These are phyloP conservation scores for Cladosporium austrohemisphaericum DNA, from an alignment of 2,329 filamentous ascomycete genomes.

Conservation along the genomic window DNA sequence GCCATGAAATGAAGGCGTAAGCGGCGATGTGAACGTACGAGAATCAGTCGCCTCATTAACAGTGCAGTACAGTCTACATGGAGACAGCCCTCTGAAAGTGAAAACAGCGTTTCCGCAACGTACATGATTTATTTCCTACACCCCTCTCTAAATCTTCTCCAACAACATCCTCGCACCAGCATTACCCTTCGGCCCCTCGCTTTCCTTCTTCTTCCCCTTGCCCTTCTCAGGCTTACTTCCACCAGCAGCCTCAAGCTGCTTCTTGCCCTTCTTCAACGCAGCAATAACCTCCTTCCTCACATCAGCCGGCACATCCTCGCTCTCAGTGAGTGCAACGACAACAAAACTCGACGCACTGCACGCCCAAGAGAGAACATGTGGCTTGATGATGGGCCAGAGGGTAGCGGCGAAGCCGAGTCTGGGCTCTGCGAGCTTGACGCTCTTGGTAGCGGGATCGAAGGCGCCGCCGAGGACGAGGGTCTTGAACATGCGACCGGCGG, in stretches of 20 bases:
- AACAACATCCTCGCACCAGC: constrained; percentile 47
- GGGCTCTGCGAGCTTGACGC: constrained; percentile 66
- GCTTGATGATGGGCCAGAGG: constrained; percentile 77
- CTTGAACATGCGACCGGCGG: constrained; percentile 81
- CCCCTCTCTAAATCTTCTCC: constrained; percentile 35
- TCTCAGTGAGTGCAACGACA: constrained; percentile 75
- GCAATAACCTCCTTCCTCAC: constrained; percentile 64
- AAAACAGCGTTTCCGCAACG: too few relatives aligned
- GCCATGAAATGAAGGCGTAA: too few relatives aligned
- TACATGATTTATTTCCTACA: too few relatives aligned
- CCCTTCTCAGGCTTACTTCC: constrained; percentile 39
- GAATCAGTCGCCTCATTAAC: too few relatives aligned
- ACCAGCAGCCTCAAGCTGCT: constrained; percentile 65
- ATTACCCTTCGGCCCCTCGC: constrained; percentile 36
- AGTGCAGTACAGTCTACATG: too few relatives aligned
- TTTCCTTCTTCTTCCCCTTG: constrained; percentile 36
- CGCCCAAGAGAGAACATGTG: constrained; percentile 75
- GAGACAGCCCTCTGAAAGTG: too few relatives aligned
- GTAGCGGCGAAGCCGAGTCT: constrained; percentile 74
- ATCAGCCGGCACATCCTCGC: constrained; percentile 59
- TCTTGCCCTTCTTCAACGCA: constrained; percentile 68
- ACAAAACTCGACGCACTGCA: constrained; percentile 83
- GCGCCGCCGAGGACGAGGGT: constrained; percentile 83
- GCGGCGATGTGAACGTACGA: too few relatives aligned
- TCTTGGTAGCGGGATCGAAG: constrained; percentile 72